These are phyloP conservation scores for Aotearoamyces nothofagi DNA, from an alignment of 2,329 filamentous ascomycete genomes.

Conservation along the genomic window DNA sequence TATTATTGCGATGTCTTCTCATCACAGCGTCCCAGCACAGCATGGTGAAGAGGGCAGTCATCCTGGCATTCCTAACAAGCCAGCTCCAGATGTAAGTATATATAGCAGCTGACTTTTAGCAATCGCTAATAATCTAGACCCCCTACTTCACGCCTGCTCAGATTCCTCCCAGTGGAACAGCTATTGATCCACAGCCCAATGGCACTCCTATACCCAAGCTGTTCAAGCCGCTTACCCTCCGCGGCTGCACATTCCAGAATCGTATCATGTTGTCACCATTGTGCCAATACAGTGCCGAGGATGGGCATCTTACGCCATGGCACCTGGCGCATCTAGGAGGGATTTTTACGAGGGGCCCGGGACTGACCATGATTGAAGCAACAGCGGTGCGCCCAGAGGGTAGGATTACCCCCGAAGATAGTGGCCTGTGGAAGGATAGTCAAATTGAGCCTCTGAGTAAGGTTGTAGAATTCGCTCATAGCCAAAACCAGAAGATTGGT, in stretches of 20 bases:
- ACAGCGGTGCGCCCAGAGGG: constrained; percentile 62
- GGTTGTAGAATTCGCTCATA: constrained; percentile 66
- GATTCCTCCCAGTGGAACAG: constrained; percentile 27
- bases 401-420: constrained; percentile 68
- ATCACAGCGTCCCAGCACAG: too few species aligned
- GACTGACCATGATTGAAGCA: constrained; percentile 63
- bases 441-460: constrained; percentile 60
- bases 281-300: constrained; percentile 51
- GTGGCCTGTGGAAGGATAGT: constrained; percentile 70
- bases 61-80: not conserved
- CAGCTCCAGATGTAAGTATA: constrained; percentile 1
- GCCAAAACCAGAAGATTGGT: constrained; percentile 59
- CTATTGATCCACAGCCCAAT: constrained; percentile 27
- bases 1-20: too few species aligned
- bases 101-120: not conserved
- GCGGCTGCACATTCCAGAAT: constrained; percentile 45
- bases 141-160: constrained; percentile 34
- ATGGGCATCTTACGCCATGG: constrained; percentile 65
- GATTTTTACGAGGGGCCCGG: constrained; percentile 61
- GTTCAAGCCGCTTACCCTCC: constrained; percentile 25
- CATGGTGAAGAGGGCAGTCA: too few species aligned
- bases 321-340: constrained; percentile 73
- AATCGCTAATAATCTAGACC: constrained; percentile 10
- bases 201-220: constrained; percentile 33
- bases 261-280: constrained; percentile 48